Conservation (phyloP, 139 green algal genomes). For the Mychonastes homosphaera region DNA sequence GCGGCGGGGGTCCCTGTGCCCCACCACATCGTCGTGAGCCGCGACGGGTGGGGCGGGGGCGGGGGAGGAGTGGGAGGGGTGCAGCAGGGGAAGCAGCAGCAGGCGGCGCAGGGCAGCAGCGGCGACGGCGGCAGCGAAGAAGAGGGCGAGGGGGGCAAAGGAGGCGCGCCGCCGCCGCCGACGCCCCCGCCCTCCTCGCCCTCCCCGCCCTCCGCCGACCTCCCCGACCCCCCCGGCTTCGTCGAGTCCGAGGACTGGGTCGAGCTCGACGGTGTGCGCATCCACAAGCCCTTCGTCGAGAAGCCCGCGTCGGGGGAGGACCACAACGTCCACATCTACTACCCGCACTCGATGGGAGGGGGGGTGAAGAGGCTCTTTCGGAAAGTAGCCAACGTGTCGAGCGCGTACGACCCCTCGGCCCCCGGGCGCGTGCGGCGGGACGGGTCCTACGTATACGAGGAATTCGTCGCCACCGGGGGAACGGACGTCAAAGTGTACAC, state of each 20-base stretch:
- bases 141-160: too few relatives aligned
- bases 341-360: constrained; percentile 85
- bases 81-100: too few relatives aligned
- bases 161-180: background rate
- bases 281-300: constrained; percentile 97
- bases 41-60: constrained; percentile 36
- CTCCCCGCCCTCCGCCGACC: background rate
- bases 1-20: constrained; percentile 71
- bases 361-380: constrained; percentile 94
- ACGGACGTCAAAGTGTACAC: constrained; percentile 93
- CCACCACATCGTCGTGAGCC: constrained; percentile 76
- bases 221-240: constrained; percentile 63
- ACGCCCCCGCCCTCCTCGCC: background rate
- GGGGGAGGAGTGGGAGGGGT: too few relatives aligned
- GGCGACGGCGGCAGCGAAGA: too few relatives aligned
- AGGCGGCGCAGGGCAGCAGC: too few relatives aligned
- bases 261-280: constrained; percentile 50
- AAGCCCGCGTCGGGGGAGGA: constrained; percentile 87
- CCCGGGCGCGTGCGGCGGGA: constrained; percentile 66
- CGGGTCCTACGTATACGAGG: constrained; percentile 93
- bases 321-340: constrained; percentile 98
- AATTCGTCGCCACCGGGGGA: constrained; percentile 88
- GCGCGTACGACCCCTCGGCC: constrained; percentile 65
- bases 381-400: constrained; percentile 77
- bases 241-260: constrained; percentile 84